A percentile compares a stretch with the other conserved stretches of the same genome.
Evolutionary conservation across 352 stramenopile species (phyloP).

Genomic region (Globisporangium cederbergense): DNA sequence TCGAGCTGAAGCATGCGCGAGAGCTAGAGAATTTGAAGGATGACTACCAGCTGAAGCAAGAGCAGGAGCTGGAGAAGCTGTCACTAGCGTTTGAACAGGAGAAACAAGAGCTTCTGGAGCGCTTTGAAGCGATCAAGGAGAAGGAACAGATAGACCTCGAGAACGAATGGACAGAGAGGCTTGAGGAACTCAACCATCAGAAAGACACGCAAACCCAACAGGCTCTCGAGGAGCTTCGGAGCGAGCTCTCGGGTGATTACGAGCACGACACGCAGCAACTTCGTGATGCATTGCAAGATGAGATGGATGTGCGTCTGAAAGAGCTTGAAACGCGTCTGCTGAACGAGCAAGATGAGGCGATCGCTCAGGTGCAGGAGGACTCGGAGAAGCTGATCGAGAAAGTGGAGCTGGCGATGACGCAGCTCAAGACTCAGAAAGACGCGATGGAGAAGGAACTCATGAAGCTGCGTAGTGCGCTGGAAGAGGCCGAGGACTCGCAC

Average conservation of each 20-base stretch:
- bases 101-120: slow-evolving; percentile 17
- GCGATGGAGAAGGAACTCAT: slow-evolving; percentile 53
- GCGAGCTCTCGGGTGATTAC: slow-evolving; percentile 17
- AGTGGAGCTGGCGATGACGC: slow-evolving; percentile 63
- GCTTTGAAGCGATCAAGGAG: slow-evolving; percentile 7
- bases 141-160: slow-evolving; percentile 21
- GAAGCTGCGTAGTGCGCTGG: slow-evolving; percentile 43
- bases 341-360: slow-evolving; percentile 69
- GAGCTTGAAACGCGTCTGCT: slow-evolving; percentile 42
- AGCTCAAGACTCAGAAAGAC: slow-evolving; percentile 76
- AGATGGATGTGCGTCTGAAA: slow-evolving; percentile 35
- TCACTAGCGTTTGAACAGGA: slow-evolving; percentile 14
- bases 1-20: neutral
- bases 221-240: slow-evolving; percentile 18
- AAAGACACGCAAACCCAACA: slow-evolving; percentile 20
- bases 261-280: slow-evolving; percentile 28
- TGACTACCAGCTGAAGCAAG: slow-evolving; percentile 7
- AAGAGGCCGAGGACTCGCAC: slow-evolving; percentile 72
- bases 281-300: slow-evolving; percentile 23
- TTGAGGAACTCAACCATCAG: slow-evolving; percentile 2
- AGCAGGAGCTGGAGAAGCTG: slow-evolving; percentile 20
- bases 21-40: slow-evolving; percentile 1
- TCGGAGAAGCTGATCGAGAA: slow-evolving; percentile 76
- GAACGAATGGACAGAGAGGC: slow-evolving; percentile 23
- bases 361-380: slow-evolving; percentile 75